These are phyloP conservation scores for Styphnolobium japonicum DNA, from an alignment of 306 rosid genomes.

Conservation along the genomic window DNA sequence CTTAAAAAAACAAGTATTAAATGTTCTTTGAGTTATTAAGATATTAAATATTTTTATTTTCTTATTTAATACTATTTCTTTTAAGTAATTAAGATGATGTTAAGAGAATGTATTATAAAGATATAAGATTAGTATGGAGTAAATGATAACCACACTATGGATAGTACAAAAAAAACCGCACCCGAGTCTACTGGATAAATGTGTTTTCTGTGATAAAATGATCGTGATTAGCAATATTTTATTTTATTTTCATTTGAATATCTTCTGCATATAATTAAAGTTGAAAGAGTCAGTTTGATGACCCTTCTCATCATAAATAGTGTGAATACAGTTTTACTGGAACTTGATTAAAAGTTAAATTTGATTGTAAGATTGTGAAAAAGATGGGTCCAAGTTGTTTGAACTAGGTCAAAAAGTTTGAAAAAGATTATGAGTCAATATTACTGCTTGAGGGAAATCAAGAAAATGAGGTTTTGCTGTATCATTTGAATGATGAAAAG, in stretches of 20 bases:
- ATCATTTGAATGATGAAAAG: constrained; percentile 15
- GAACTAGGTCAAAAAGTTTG: constrained; percentile 33
- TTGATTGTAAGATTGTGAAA: neutral
- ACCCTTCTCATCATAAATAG: constrained; percentile 12
- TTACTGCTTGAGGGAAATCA: neutral
- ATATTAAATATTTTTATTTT: too few relatives aligned
- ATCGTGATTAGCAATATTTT: neutral
- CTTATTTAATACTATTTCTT: too few relatives aligned
- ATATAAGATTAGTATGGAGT: neutral
- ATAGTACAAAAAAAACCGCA: neutral
- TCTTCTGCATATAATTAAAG: neutral
- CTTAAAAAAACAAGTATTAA: too few relatives aligned
- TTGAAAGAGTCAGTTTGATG: neutral
- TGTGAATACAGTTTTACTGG: constrained; percentile 3
- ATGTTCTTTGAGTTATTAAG: too few relatives aligned
- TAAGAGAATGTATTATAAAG: too few relatives aligned
- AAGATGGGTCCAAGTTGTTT: constrained; percentile 29
- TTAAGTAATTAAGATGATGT: too few relatives aligned
- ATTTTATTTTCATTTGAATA: neutral
- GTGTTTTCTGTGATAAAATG: neutral
- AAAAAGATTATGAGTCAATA: constrained; percentile 7
- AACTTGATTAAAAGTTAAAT: constrained; percentile 9
- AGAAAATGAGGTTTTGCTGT: neutral
- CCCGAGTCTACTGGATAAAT: neutral
- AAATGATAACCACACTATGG: neutral